Percentiles rank a stretch among this genome's conserved stretches.
phyloP scores from a whole-genome alignment of 2,329 filamentous ascomycete genomes.

The Cordyceps cicadae region DNA sequence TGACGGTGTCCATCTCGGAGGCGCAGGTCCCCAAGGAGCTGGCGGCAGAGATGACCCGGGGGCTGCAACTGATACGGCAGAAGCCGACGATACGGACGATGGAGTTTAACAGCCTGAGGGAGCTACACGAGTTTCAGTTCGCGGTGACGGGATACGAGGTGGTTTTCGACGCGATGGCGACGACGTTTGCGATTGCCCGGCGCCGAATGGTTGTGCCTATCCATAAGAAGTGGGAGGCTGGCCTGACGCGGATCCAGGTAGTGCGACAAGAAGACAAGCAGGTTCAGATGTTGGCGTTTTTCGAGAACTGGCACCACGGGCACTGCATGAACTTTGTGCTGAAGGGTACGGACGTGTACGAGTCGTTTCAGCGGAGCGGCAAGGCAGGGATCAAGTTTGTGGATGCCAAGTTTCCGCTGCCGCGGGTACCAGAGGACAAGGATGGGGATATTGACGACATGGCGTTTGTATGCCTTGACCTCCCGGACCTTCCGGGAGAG shows the following conservation, averaged over 20 bases:
- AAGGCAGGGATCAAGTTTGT: constrained; percentile 71
- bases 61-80: constrained; percentile 50
- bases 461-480: constrained; percentile 75
- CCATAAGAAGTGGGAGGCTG: constrained; percentile 89
- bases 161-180: constrained; percentile 62
- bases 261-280: constrained; percentile 63
- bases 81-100: constrained; percentile 63
- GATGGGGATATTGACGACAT: constrained; percentile 48
- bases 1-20: constrained; percentile 68
- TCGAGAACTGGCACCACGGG: constrained; percentile 79
- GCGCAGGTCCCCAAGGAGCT: constrained; percentile 55
- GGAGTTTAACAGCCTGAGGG: constrained; percentile 54
- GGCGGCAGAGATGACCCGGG: constrained; percentile 53
- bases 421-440: constrained; percentile 48
- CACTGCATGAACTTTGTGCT: constrained; percentile 84
- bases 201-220: constrained; percentile 85
- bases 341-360: constrained; percentile 76
- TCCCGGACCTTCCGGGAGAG: constrained; percentile 82
- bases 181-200: constrained; percentile 71
- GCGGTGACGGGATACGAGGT: constrained; percentile 76
- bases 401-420: constrained; percentile 84
- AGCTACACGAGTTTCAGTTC: constrained; percentile 70
- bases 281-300: constrained; percentile 74
- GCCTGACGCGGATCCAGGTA: constrained; percentile 70
- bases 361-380: constrained; percentile 54